A percentile compares a stretch with the other conserved stretches of the same genome.
phyloP scores from a whole-genome alignment of 306 rosid genomes.

The Prosopis cineraria region DNA sequence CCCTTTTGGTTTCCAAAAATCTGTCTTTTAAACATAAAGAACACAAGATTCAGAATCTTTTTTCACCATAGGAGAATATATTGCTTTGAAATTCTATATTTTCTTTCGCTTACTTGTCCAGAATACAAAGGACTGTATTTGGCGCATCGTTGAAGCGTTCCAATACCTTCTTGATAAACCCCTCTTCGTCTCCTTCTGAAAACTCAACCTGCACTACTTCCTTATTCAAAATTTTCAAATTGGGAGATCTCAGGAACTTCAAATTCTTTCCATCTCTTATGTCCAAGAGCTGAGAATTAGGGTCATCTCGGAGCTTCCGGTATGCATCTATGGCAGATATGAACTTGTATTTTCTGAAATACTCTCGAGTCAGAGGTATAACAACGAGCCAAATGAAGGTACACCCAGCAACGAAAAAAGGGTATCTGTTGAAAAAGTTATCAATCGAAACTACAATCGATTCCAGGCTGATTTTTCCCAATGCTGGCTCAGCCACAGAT shows the following conservation, averaged over 20 bases:
- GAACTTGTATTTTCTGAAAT: slow-evolving; percentile 67
- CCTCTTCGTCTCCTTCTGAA: slow-evolving; percentile 65
- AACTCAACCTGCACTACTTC: slow-evolving; percentile 59
- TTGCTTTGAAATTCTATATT: background rate
- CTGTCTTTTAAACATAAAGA: background rate
- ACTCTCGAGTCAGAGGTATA: slow-evolving; percentile 60
- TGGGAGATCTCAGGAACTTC: slow-evolving; percentile 65
- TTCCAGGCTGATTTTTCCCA: slow-evolving; percentile 71
- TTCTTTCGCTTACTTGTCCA: slow-evolving; percentile 65
- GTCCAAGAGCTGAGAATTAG: slow-evolving; percentile 68
- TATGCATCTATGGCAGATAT: slow-evolving; percentile 75
- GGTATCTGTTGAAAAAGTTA: slow-evolving; percentile 66
- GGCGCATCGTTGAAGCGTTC: slow-evolving; percentile 53
- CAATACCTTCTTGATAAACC: slow-evolving; percentile 68
- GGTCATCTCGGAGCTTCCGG: slow-evolving; percentile 66
- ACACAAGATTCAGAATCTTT: slow-evolving; percentile 5
- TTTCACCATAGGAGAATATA: background rate
- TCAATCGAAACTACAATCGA: slow-evolving; percentile 63
- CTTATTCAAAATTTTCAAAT: slow-evolving; percentile 72
- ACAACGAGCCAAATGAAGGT: slow-evolving; percentile 82
- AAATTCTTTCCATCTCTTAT: slow-evolving; percentile 65
- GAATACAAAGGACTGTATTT: slow-evolving; percentile 58
- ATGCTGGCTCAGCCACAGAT: slow-evolving; percentile 39
- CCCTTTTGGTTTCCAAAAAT: background rate
- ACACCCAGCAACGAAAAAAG: slow-evolving; percentile 83